Base-by-base conservation (phyloP, 805 yeast species). In the Starmerella gropengiesseri region DNA sequence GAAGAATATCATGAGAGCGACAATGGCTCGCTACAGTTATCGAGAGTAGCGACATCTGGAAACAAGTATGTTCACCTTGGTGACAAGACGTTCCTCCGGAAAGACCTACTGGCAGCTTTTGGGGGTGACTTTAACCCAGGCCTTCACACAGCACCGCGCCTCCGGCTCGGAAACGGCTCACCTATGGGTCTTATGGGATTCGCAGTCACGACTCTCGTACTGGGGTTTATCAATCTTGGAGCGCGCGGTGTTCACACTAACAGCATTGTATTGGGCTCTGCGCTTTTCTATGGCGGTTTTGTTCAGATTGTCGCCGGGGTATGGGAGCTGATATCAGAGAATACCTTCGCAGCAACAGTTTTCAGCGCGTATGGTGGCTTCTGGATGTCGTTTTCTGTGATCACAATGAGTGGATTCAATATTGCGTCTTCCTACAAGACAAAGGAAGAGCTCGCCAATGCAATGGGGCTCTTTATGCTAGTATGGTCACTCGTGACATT, bases 401-500 rank as follows among this genome's bases (percentile, higher is more conserved):
- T 77, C 42, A 56, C 56, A 41, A 68, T 73, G 41, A 71, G 71
- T 7, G 63, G 69, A 52, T 75, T 75, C 55, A 74, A 74, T 14
- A 69, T 76, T 25, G 58, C 52, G 2, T 61, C 63, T 1, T 68
- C 69, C 1, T 67, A 73, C 49, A 61, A 58, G 30, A 55, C 53
- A 13, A 57, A 56, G 12, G 43, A 36, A 7, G 58, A 54, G 8
- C 48, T 60, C 21, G 52, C 48, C 25, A 64, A 70, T 50, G 82
- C 80, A 3, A 56, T 77, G 17, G 81, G 81, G 0, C 70, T 78
- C 55, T 78, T 62, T 55, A 55, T 78, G 28, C 44, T 76, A n/a
- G 82, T 75, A 5, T 79, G 85, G 85, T 58, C 72, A 14, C 60
- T 78, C 23, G 77, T 79, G 60, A 77, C 84, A 0, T 65, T 70